Conservation (phyloP, 108 stramenopile species). For the Asterionellopsis glacialis region DNA sequence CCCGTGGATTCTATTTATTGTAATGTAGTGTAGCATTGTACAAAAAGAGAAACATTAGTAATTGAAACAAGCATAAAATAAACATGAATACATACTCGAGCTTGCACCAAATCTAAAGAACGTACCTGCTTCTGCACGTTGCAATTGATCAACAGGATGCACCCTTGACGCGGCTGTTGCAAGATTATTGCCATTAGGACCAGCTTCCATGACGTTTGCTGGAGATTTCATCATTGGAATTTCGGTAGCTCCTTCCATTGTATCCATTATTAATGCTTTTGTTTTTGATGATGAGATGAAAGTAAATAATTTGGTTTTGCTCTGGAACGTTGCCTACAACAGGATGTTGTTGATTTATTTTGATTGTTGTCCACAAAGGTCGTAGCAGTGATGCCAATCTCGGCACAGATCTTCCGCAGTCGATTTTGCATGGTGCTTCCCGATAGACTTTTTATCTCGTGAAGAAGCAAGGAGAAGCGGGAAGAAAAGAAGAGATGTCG, state of each 20-base stretch:
- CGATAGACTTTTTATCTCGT: too few species aligned
- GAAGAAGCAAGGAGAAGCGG: too few species aligned
- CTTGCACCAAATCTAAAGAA: neutral
- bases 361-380: too few species aligned
- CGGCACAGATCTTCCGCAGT: too few species aligned
- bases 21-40: constrained; percentile 20
- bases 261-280: too few species aligned
- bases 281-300: neutral
- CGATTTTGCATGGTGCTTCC: too few species aligned
- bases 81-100: neutral
- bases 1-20: constrained; percentile 17
- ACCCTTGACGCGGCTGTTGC: constrained; percentile 52
- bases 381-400: too few species aligned
- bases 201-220: constrained; percentile 64
- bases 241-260: neutral
- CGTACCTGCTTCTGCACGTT: constrained; percentile 45
- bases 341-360: too few species aligned
- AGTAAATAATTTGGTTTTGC: neutral
- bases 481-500: too few species aligned
- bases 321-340: too few species aligned
- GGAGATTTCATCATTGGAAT: constrained; percentile 81
- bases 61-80: constrained; percentile 7
- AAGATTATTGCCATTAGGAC: constrained; percentile 73
- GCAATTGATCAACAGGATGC: constrained; percentile 82
- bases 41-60: neutral